phyloP scores from a whole-genome alignment of 441 rosid genomes.

The Eutrema salsugineum region DNA sequence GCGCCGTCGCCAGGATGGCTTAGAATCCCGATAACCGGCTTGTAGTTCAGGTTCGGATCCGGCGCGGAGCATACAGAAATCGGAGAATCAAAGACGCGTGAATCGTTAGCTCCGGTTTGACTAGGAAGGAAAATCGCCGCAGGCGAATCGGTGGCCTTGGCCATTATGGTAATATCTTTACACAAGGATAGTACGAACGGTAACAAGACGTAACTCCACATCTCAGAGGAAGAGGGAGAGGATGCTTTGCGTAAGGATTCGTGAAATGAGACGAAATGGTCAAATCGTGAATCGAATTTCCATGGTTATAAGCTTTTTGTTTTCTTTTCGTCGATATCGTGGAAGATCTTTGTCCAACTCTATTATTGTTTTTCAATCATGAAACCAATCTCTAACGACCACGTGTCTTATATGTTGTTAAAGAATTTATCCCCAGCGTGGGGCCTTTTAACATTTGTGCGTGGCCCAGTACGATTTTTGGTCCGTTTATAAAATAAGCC shows the following conservation, averaged over 20 bases:
- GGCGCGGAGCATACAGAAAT: slow-evolving; percentile 40
- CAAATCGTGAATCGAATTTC: background rate
- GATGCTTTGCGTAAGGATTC: slow-evolving; percentile 28
- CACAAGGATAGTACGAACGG: slow-evolving; percentile 39
- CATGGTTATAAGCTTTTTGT: no score
- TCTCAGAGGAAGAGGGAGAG: slow-evolving; percentile 34
- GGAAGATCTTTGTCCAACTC: no score
- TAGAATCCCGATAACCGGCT: slow-evolving; percentile 78
- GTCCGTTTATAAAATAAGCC: no score
- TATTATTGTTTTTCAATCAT: no score
- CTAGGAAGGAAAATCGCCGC: slow-evolving; percentile 42
- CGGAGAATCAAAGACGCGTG: background rate
- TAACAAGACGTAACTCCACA: slow-evolving; percentile 62
- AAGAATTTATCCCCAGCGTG: no score
- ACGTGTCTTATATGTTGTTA: background rate
- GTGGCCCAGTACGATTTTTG: no score
- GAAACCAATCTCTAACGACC: background rate
- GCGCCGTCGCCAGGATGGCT: slow-evolving; percentile 94
- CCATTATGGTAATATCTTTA: slow-evolving; percentile 35
- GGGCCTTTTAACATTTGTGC: no score
- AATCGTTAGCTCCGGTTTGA: slow-evolving; percentile 22
- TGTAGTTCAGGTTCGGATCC: slow-evolving; percentile 55
- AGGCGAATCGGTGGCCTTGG: slow-evolving; percentile 26
- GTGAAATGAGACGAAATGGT: background rate
- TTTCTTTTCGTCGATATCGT: no score